These are phyloP conservation scores for Nakazawaea ishiwadae DNA, from an alignment of 805 yeast genomes.

Conservation along the genomic window DNA sequence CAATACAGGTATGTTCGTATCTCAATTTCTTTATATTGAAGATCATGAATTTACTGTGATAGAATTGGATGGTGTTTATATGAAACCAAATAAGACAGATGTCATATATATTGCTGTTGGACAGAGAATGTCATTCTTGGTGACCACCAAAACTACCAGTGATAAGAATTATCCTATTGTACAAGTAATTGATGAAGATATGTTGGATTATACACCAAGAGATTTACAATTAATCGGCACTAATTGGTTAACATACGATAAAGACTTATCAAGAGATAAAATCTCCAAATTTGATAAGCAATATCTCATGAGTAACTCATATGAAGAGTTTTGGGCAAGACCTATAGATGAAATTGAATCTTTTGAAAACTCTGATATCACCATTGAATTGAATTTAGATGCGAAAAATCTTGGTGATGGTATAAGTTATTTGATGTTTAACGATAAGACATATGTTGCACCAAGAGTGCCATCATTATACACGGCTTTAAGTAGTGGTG, in stretches of 20 bases:
- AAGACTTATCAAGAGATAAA: slow-evolving; percentile 32
- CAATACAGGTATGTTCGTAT: slow-evolving; percentile 68
- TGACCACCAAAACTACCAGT: slow-evolving; percentile 46
- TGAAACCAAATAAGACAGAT: slow-evolving; percentile 51
- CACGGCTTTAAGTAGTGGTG: slow-evolving; percentile 60
- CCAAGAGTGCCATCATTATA: slow-evolving; percentile 72
- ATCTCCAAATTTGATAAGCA: slow-evolving; percentile 61
- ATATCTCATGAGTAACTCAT: slow-evolving; percentile 43
- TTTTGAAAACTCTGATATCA: slow-evolving; percentile 58
- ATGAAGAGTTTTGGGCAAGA: slow-evolving; percentile 42
- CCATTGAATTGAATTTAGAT: slow-evolving; percentile 50
- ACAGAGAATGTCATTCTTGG: slow-evolving; percentile 71
- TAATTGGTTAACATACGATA: slow-evolving; percentile 50
- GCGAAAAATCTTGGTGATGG: slow-evolving; percentile 75
- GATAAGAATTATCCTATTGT: slow-evolving; percentile 53
- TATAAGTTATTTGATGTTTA: slow-evolving; percentile 72
- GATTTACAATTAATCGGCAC: slow-evolving; percentile 53
- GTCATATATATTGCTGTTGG: slow-evolving; percentile 69
- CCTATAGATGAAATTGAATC: slow-evolving; percentile 36
- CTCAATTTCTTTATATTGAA: slow-evolving; percentile 65
- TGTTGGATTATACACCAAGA: slow-evolving; percentile 66
- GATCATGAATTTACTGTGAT: slow-evolving; percentile 69
- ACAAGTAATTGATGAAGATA: slow-evolving; percentile 55
- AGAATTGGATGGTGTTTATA: slow-evolving; percentile 71
- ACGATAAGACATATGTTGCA: slow-evolving; percentile 54